A percentile compares a stretch with the other conserved stretches of the same genome.
These are phyloP conservation scores for Nothophytophthora sp. DNA, from an alignment of 352 stramenopile species.

Conservation along the genomic window DNA sequence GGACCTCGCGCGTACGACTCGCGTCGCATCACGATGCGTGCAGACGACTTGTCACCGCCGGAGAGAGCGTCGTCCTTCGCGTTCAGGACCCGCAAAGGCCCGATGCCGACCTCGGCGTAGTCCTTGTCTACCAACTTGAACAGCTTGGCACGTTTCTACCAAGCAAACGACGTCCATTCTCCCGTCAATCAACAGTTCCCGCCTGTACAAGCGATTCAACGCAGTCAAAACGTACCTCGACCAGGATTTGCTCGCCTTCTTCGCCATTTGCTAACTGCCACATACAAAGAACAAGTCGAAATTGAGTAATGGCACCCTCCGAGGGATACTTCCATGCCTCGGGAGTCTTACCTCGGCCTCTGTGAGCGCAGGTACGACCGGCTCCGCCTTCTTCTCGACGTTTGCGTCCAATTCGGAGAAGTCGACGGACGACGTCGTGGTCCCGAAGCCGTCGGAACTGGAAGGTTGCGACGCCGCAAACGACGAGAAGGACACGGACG, in stretches of 20 bases:
- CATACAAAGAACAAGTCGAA: constrained; percentile 5
- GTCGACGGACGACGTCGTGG: constrained; percentile 34
- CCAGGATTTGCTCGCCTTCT: constrained; percentile 66
- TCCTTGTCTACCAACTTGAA: constrained; percentile 79
- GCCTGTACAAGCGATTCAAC: neutral
- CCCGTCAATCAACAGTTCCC: neutral
- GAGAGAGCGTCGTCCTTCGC: constrained; percentile 36
- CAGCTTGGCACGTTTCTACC: constrained; percentile 78
- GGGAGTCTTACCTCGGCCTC: constrained; percentile 62
- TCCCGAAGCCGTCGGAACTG: constrained; percentile 40
- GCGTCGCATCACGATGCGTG: constrained; percentile 77
- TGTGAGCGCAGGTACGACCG: constrained; percentile 53
- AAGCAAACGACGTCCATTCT: neutral
- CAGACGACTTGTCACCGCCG: constrained; percentile 44
- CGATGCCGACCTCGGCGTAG: constrained; percentile 78
- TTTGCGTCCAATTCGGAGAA: constrained; percentile 51
- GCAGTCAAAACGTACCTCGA: constrained; percentile 49
- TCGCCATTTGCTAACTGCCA: constrained; percentile 67
- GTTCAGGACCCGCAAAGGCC: constrained; percentile 66
- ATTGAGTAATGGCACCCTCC: neutral
- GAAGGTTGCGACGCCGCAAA: constrained; percentile 46
- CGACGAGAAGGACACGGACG: constrained; percentile 49
- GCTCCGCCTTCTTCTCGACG: constrained; percentile 49
- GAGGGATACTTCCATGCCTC: neutral
- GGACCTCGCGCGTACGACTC: constrained; percentile 74